phyloP scores from a whole-genome alignment of 2,329 filamentous ascomycete genomes.

The Herpotrichia juniperi region DNA sequence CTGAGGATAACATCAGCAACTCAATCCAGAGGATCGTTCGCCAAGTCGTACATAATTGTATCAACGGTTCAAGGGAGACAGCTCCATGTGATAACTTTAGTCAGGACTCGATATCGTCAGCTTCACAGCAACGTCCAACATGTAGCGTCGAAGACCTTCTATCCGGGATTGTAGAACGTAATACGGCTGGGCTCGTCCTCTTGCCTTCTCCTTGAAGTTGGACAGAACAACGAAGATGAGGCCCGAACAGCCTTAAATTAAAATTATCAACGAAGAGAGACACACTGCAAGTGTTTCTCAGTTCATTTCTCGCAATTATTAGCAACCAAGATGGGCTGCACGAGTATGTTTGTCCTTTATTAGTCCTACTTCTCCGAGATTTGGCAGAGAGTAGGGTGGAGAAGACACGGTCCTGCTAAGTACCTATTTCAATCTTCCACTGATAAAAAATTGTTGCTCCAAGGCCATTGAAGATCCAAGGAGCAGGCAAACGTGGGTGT shows the following conservation, averaged over 20 bases:
- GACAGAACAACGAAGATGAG: too few species aligned
- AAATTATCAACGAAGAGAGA: too few species aligned
- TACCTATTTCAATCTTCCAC: constrained; percentile 58
- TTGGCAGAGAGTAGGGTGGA: constrained; percentile 56
- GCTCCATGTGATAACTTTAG: neutral
- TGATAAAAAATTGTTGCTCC: constrained; percentile 57
- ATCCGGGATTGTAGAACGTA: too few species aligned
- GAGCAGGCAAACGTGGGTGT: constrained; percentile 58
- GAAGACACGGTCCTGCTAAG: constrained; percentile 61
- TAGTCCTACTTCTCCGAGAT: constrained; percentile 52
- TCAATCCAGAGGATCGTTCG: constrained; percentile 2
- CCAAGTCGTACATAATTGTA: neutral
- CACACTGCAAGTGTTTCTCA: neutral
- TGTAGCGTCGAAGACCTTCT: too few species aligned
- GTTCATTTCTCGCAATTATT: neutral
- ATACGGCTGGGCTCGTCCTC: too few species aligned
- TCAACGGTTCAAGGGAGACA: neutral
- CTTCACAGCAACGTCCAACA: too few species aligned
- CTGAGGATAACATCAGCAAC: constrained; percentile 16
- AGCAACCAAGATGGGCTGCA: neutral
- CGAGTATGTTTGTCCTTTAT: constrained; percentile 52
- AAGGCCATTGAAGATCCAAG: constrained; percentile 53
- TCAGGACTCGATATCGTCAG: neutral
- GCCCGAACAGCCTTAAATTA: too few species aligned
- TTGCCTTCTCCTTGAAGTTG: too few species aligned